phyloP scores from a whole-genome alignment of 306 rosid species.

The Citrullus colocynthis region DNA sequence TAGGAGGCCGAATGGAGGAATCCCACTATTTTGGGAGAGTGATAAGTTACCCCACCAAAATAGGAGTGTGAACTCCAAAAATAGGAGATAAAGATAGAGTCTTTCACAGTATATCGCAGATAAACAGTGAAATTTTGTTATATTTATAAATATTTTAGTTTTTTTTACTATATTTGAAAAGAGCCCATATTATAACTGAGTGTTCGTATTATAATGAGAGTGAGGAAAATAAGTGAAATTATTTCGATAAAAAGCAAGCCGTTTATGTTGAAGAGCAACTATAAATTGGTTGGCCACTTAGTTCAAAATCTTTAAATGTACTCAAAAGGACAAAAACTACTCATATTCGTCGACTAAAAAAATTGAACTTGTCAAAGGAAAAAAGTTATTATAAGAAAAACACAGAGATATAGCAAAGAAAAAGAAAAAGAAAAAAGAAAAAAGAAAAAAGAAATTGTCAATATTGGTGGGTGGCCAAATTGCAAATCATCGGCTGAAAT shows the following conservation, averaged over 20 bases:
- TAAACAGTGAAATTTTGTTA: too few species aligned
- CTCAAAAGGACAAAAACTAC: not conserved
- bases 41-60: too few species aligned
- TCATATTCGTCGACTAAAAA: not conserved
- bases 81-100: too few species aligned
- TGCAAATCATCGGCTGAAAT: slow-evolving; percentile 5
- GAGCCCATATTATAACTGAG: too few species aligned
- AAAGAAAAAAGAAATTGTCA: not conserved
- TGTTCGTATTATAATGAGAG: too few species aligned
- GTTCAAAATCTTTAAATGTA: not conserved
- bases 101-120: too few species aligned
- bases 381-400: not conserved
- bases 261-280: not conserved
- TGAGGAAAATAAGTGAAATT: too few species aligned
- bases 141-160: too few species aligned
- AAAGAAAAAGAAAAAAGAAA: not conserved
- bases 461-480: not conserved
- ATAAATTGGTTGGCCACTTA: not conserved
- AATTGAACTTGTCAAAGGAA: not conserved
- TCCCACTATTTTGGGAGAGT: too few species aligned
- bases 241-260: not conserved
- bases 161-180: too few species aligned
- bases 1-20: too few species aligned
- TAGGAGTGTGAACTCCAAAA: too few species aligned
- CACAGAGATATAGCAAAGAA: not conserved